A percentile compares a stretch with the other conserved stretches of the same genome.
phyloP scores from a whole-genome alignment of 148 eudicot genomes.

The Tetragonia tetragonoides region DNA sequence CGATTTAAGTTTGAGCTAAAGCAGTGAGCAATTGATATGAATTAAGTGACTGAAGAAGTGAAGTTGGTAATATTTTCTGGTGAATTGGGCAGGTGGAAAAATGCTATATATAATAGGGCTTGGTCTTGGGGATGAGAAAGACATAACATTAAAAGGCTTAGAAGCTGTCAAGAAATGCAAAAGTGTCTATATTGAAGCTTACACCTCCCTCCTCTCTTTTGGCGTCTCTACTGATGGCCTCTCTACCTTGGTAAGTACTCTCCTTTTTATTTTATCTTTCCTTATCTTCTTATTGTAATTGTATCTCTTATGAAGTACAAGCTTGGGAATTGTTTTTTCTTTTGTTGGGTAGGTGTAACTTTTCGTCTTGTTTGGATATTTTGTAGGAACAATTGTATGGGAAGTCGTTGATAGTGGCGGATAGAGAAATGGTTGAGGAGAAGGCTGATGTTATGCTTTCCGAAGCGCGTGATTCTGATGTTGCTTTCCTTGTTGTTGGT shows the following conservation, averaged over 20 bases:
- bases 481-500: slow-evolving; percentile 91
- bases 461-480: slow-evolving; percentile 66
- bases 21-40: background rate
- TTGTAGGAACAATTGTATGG: slow-evolving; percentile 76
- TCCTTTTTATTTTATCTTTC: background rate
- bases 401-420: slow-evolving; percentile 62
- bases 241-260: slow-evolving; percentile 46
- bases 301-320: background rate
- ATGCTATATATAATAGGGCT: slow-evolving; percentile 79
- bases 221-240: slow-evolving; percentile 74
- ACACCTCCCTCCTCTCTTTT: slow-evolving; percentile 88
- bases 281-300: background rate
- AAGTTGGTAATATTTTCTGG: background rate
- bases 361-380: background rate
- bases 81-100: background rate
- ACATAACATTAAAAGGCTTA: slow-evolving; percentile 76
- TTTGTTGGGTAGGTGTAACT: background rate
- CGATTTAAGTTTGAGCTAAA: background rate
- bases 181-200: slow-evolving; percentile 80
- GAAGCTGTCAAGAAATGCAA: slow-evolving; percentile 67
- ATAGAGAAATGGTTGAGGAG: slow-evolving; percentile 95
- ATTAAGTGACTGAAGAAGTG: background rate
- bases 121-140: slow-evolving; percentile 89
- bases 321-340: background rate
- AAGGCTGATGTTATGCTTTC: slow-evolving; percentile 61